Base-by-base conservation (phyloP, 345 rosid species). In the Acer campestre region DNA sequence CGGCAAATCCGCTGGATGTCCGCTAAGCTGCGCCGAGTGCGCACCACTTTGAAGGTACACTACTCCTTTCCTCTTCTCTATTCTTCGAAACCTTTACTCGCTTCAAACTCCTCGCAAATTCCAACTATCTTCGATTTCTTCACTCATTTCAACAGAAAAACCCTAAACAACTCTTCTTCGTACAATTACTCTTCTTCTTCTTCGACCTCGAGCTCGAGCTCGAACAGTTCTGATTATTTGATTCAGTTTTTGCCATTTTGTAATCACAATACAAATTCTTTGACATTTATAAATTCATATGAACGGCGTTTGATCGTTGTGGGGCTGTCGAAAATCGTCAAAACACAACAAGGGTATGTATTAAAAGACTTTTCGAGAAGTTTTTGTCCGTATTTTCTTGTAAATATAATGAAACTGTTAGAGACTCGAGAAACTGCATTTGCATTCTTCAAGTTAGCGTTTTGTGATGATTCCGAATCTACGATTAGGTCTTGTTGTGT, bases 401-500 rank as follows among this genome's bases (percentile, higher is more conserved):
- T 80, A 11, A 75, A 83, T 73, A 79, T 87, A 67, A 86, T 92
- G 91, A 79, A 79, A 73, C 29, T 81, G 20, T 77, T 92, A 42
- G 79, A 78, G 35, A 70, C 79, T 67, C 86, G 93, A 59, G 84
- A 86, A 59, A 77, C 87, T 0, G 91, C 93, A 14, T 87, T 85
- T 75, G 90, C 93, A 12, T 88, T 92, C 82, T 90, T 92, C 78
- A 92, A 90, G 75, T 74, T 86, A 20, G 85, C 67, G 0, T 89
- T 89, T 80, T 75, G 79, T 20, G 84, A 84, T 68, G 83, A 84
- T 73, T 89, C 94, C 0, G 84, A 82, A 62, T 31, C 61, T 53
- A 71, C 75, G 13, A 75, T 88, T 46, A 76, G 70, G 67, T 80
- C 89, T 25, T 85, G 80, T 76, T 90, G 93, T 80, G 49, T 83